Evolutionary conservation across 257 asterid genomes (phyloP), one percentile per base, ranked within the genome.

Genomic region (Penstemon barbatus): DNA sequence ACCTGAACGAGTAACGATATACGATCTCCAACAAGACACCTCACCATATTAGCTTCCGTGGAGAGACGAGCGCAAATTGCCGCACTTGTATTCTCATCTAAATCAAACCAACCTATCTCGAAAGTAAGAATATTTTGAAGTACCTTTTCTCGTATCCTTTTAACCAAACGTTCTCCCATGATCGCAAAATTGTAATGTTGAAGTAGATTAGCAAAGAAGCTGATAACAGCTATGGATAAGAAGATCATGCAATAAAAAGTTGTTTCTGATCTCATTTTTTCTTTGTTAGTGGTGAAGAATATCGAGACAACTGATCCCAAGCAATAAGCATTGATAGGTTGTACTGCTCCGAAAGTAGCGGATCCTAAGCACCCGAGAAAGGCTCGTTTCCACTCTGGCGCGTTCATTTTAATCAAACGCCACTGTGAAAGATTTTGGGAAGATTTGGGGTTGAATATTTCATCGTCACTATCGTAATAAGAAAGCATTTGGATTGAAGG

Each of bases 31-130:
- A 89, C 89, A 1, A 89, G 89, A 37, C 88, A 81, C 33, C 84
- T 72, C 25, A 90, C 86, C 64, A 84, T 43, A 39, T 70, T 84
- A 37, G 95, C 91, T 49, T 89, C 97, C 1, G 80, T 75, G 45
- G 89, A 73, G 54, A 89, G 70, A 60, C 91, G 80, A 0, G 87
- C 82, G 25, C 91, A 87, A 63, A 87, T 48, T 5, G 89, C 86
- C 18, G 89, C 88, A 60, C 87, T 81, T 3, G 82, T 74, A 74
- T 90, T 86, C 60, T 80, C 81, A 1, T 90, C 95, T 77, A 9
- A 57, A 62, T 90, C 97, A 52, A 81, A 90, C 97, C 95, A 90
- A 3, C 88, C 85, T 7, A 87, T 65, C 78, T 89, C 97, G 15
- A 87, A 87, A 1, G 88, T 85, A 4, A 87, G 83, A 52, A 86